Percentiles rank a stretch among this genome's conserved stretches.
phyloP scores from a whole-genome alignment of 2,329 filamentous ascomycete species.

The Exophiala xenobiotica region DNA sequence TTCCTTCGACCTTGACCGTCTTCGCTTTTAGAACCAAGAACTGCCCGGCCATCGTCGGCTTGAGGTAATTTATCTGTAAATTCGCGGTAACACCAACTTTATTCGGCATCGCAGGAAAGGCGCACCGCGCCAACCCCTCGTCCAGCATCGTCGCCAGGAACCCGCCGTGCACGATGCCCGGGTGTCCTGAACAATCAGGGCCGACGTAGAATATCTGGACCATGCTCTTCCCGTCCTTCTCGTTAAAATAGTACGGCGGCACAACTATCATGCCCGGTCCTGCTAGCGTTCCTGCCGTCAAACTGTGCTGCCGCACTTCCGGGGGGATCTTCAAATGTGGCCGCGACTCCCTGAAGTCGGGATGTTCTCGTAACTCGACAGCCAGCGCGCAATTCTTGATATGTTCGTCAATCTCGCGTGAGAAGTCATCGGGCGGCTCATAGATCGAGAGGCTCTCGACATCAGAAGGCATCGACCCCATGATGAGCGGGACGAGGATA shows the following conservation, averaged over 20 bases:
- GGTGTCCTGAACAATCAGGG: constrained; percentile 78
- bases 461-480: constrained; percentile 57
- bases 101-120: constrained; percentile 83
- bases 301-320: constrained; percentile 66
- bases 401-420: constrained; percentile 64
- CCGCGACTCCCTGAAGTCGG: constrained; percentile 70
- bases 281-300: constrained; percentile 77
- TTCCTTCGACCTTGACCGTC: constrained; percentile 81
- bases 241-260: constrained; percentile 75
- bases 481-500: constrained; percentile 32
- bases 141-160: constrained; percentile 89
- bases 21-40: constrained; percentile 76
- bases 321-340: constrained; percentile 85
- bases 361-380: constrained; percentile 63
- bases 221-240: constrained; percentile 66
- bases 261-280: constrained; percentile 75
- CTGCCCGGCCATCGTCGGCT: constrained; percentile 71
- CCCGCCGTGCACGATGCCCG: constrained; percentile 86
- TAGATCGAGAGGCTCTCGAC: constrained; percentile 71
- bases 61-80: constrained; percentile 77
- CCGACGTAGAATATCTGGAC: constrained; percentile 77
- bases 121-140: constrained; percentile 83
- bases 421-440: constrained; percentile 53
- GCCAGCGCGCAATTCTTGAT: constrained; percentile 77
- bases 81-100: constrained; percentile 84